Evolutionary conservation across 1,284 basidiomycete species (phyloP).

Genomic region (Moesziomyces sp.): DNA sequence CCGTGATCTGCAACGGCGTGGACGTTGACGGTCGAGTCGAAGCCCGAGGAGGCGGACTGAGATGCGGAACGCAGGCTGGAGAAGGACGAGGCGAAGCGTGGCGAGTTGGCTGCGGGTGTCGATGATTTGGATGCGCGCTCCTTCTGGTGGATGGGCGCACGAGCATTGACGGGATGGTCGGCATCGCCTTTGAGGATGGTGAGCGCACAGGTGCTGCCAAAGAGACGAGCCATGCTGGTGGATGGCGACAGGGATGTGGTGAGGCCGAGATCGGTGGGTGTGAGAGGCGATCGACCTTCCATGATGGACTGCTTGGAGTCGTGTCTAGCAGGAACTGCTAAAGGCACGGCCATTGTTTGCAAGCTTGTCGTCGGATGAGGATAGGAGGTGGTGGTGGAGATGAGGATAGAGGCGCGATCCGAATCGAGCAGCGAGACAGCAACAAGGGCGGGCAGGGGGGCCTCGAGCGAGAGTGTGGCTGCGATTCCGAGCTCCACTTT

Average conservation of each 20-base stretch:
- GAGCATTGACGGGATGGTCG: slow-evolving; percentile 30
- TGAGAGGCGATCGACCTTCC: slow-evolving; percentile 11
- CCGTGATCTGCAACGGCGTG: slow-evolving; percentile 40
- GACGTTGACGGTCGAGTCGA: slow-evolving; percentile 41
- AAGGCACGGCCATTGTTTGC: slow-evolving; percentile 34
- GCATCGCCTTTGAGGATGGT: slow-evolving; percentile 44
- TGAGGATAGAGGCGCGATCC: too few relatives aligned
- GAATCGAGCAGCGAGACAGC: too few relatives aligned
- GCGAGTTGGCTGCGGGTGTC: slow-evolving; percentile 2
- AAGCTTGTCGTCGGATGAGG: background rate
- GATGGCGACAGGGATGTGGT: slow-evolving; percentile 18
- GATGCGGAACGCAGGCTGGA: slow-evolving; percentile 21
- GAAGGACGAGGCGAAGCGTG: slow-evolving; percentile 42
- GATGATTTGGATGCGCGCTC: slow-evolving; percentile 3
- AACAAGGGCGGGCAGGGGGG: too few relatives aligned
- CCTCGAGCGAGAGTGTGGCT: too few relatives aligned
- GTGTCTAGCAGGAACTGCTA: slow-evolving; percentile 21
- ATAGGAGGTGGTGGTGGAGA: slow-evolving; percentile 1
- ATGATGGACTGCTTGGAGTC: slow-evolving; percentile 9
- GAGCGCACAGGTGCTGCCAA: slow-evolving; percentile 36
- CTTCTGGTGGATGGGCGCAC: slow-evolving; percentile 33
- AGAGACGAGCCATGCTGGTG: slow-evolving; percentile 16
- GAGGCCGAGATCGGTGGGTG: slow-evolving; percentile 7
- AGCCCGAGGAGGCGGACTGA: slow-evolving; percentile 6
- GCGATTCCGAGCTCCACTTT: too few relatives aligned